Conservation (phyloP, 495 filamentous ascomycete genomes). For the Talaromyces liani region DNA sequence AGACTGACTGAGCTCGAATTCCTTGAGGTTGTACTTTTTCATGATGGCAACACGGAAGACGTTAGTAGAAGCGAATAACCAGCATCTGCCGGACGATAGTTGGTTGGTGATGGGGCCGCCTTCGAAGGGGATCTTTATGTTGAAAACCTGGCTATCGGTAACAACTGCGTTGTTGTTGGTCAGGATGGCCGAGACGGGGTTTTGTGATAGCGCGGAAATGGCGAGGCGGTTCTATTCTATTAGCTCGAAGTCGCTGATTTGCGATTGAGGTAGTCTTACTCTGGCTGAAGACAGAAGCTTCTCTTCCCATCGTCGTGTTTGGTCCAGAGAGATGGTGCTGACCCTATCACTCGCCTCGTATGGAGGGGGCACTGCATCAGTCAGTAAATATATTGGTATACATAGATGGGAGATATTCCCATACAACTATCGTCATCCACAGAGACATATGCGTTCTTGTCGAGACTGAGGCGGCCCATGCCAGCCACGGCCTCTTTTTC, state of each 20-base stretch:
- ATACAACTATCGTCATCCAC: constrained; percentile 3
- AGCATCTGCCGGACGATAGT: constrained; percentile 70
- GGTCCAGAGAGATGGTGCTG: constrained; percentile 11
- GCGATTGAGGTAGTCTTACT: constrained; percentile 9
- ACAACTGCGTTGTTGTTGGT: constrained; percentile 40
- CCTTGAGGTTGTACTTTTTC: constrained; percentile 65
- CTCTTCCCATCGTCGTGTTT: constrained; percentile 16
- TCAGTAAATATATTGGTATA: neutral
- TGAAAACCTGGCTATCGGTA: constrained; percentile 70
- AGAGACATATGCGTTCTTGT: constrained; percentile 7
- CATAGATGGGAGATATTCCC: neutral
- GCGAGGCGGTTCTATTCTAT: constrained; percentile 52
- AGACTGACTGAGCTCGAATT: constrained; percentile 77
- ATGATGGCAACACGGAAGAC: constrained; percentile 80
- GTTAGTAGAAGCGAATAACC: constrained; percentile 84
- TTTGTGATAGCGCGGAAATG: constrained; percentile 55
- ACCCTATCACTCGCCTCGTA: constrained; percentile 15
- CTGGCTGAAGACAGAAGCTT: constrained; percentile 15
- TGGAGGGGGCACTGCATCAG: constrained; percentile 6
- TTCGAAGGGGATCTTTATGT: constrained; percentile 73
- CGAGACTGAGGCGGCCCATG: constrained; percentile 7
- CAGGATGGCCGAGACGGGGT: constrained; percentile 47
- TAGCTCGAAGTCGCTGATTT: neutral
- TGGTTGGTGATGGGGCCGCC: constrained; percentile 83
- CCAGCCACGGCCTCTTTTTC: constrained; percentile 6